Conservation (phyloP, 768 basidiomycete species). For the Serendipita sp. region DNA sequence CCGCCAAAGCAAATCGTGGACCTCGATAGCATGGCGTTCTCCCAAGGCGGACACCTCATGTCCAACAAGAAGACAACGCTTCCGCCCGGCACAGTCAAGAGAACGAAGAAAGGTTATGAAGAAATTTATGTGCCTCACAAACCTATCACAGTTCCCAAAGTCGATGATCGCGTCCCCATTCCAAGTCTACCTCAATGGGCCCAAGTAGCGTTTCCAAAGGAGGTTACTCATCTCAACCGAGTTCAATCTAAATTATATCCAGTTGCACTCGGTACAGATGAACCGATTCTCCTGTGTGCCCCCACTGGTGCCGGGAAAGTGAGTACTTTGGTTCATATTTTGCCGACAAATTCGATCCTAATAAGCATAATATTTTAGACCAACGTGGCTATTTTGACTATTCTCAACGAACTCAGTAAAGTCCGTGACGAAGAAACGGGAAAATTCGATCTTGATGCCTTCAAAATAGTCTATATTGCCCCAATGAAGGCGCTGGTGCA, state of each 20-base stretch:
- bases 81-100: slow-evolving; percentile 95
- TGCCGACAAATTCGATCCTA: not conserved
- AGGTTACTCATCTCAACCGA: slow-evolving; percentile 65
- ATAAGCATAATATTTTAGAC: slow-evolving; percentile 38
- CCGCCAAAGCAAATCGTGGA: slow-evolving; percentile 79
- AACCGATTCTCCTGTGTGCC: slow-evolving; percentile 88
- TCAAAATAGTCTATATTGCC: slow-evolving; percentile 96
- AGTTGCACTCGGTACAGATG: slow-evolving; percentile 84
- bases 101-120: slow-evolving; percentile 89
- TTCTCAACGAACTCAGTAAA: slow-evolving; percentile 80
- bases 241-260: slow-evolving; percentile 90
- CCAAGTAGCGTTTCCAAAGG: slow-evolving; percentile 57
- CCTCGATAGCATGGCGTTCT: slow-evolving; percentile 88
- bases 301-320: slow-evolving; percentile 99
- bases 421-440: slow-evolving; percentile 73
- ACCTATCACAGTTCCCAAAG: slow-evolving; percentile 37
- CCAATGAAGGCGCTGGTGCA: slow-evolving; percentile 99
- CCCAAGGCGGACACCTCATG: slow-evolving; percentile 93
- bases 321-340: slow-evolving; percentile 13
- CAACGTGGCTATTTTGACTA: slow-evolving; percentile 91
- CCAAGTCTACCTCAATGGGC: slow-evolving; percentile 72
- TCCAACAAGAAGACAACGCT: slow-evolving; percentile 97
- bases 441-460: slow-evolving; percentile 65
- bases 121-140: slow-evolving; percentile 95
- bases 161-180: slow-evolving; percentile 58